These are phyloP conservation scores for Hymenoscyphus linearis DNA, from an alignment of 2,329 filamentous ascomycete genomes.

Conservation along the genomic window DNA sequence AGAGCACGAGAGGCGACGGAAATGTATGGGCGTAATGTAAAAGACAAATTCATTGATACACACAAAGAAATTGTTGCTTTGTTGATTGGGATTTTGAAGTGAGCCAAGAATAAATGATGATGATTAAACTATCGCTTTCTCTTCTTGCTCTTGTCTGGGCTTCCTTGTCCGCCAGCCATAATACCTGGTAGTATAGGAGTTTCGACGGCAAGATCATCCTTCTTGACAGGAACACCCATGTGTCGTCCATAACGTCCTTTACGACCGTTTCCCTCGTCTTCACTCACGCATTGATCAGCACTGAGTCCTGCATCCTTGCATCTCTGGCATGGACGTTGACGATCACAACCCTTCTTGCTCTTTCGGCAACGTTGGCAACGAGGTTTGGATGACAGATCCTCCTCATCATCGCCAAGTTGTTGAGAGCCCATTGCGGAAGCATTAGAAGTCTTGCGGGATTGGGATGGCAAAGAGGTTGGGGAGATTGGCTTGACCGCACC, in stretches of 20 bases:
- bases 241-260: constrained; percentile 83
- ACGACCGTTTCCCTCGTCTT: constrained; percentile 94
- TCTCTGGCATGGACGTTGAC: constrained; percentile 88
- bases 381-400: constrained; percentile 90
- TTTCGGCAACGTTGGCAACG: constrained; percentile 97
- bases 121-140: constrained; percentile 52
- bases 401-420: constrained; percentile 63
- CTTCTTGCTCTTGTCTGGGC: constrained; percentile 61
- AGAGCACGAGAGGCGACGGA: constrained; percentile 17
- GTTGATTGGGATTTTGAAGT: background rate
- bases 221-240: constrained; percentile 62
- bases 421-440: constrained; percentile 61
- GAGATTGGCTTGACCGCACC: constrained; percentile 48
- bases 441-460: constrained; percentile 70
- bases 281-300: constrained; percentile 89
- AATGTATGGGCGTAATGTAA: constrained; percentile 15
- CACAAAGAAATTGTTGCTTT: constrained; percentile 9
- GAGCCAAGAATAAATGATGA: constrained; percentile 4
- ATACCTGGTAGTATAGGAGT: constrained; percentile 29
- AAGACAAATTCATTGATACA: constrained; percentile 18
- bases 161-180: constrained; percentile 30
- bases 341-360: constrained; percentile 98
- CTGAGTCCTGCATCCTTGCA: constrained; percentile 95
- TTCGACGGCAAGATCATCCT: constrained; percentile 43
- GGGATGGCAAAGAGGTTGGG: constrained; percentile 60